Evolutionary conservation across 257 asterid species (phyloP).

Genomic region (Schizonepeta tenuifolia): DNA sequence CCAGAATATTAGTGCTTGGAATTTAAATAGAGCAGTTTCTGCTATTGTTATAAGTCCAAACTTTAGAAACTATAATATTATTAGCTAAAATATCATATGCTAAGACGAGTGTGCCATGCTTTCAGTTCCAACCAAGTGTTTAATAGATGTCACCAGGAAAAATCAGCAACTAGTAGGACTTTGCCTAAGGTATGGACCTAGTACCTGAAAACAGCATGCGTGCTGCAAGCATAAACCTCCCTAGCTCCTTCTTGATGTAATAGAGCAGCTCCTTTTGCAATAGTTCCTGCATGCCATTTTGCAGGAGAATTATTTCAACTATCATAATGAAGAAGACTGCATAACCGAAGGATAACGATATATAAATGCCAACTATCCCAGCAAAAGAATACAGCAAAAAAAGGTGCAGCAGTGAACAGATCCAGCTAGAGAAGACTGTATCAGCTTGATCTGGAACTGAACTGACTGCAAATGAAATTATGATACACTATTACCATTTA

Average conservation of each 20-base stretch:
- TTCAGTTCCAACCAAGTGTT: slow-evolving; percentile 6
- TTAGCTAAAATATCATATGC: slow-evolving; percentile 5
- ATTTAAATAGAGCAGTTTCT: background rate
- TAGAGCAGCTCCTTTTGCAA: slow-evolving; percentile 89
- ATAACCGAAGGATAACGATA: background rate
- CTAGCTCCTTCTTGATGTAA: slow-evolving; percentile 97
- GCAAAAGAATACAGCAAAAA: background rate
- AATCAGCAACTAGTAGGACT: slow-evolving; percentile 5
- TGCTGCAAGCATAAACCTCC: slow-evolving; percentile 95
- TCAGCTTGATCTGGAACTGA: background rate
- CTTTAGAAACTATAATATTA: background rate
- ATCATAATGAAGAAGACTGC: slow-evolving; percentile 7
- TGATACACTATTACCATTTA: background rate
- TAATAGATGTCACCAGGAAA: slow-evolving; percentile 10
- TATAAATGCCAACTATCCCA: background rate
- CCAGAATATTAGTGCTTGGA: background rate
- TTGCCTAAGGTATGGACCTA: slow-evolving; percentile 19
- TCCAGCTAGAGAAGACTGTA: background rate
- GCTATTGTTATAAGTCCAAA: background rate
- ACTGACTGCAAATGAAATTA: background rate
- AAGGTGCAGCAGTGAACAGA: background rate
- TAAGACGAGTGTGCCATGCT: background rate
- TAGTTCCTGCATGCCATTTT: slow-evolving; percentile 67
- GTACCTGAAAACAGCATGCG: slow-evolving; percentile 96
- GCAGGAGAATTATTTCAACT: slow-evolving; percentile 23